Evolutionary conservation across 2,329 filamentous ascomycete species (phyloP).

Genomic region (Claviceps digitariae): DNA sequence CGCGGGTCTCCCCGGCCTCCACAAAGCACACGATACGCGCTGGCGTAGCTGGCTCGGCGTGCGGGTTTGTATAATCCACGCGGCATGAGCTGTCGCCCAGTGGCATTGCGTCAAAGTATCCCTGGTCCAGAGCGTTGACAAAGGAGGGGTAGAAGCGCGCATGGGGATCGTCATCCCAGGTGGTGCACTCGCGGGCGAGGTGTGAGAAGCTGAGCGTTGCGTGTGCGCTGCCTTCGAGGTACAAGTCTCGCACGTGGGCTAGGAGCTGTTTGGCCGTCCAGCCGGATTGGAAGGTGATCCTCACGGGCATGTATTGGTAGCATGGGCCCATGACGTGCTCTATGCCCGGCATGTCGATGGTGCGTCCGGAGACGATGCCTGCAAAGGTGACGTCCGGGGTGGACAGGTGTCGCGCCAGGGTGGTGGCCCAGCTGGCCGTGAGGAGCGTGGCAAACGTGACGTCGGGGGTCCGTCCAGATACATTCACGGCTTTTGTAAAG

Average conservation of each 20-base stretch:
- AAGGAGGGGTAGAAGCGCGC: constrained; percentile 14
- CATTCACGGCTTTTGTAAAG: constrained; percentile 14
- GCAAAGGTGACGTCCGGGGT: constrained; percentile 14
- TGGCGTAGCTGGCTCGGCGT: constrained; percentile 12
- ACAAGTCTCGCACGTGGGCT: constrained; percentile 11
- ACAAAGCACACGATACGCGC: constrained; percentile 15
- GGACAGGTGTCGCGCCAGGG: constrained; percentile 11
- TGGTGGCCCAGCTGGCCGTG: constrained; percentile 15
- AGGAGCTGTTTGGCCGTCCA: constrained; percentile 13
- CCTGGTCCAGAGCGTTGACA: constrained; percentile 16
- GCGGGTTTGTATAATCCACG: constrained; percentile 14
- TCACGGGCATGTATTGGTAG: constrained; percentile 17
- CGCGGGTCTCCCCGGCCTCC: constrained; percentile 11
- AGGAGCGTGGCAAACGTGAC: constrained; percentile 15
- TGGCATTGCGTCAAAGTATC: constrained; percentile 15
- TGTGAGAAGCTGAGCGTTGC: constrained; percentile 13
- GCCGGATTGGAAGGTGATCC: constrained; percentile 12
- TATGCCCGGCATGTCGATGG: constrained; percentile 10
- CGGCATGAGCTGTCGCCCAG: constrained; percentile 15
- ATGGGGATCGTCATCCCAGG: constrained; percentile 9
- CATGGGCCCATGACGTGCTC: constrained; percentile 16
- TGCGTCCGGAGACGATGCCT: constrained; percentile 15
- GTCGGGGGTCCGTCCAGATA: constrained; percentile 11
- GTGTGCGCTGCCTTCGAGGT: constrained; percentile 12
- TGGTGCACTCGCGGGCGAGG: constrained; percentile 10